Evolutionary conservation across 352 stramenopile species (phyloP).

Genomic region (Globisporangium nodosum): DNA sequence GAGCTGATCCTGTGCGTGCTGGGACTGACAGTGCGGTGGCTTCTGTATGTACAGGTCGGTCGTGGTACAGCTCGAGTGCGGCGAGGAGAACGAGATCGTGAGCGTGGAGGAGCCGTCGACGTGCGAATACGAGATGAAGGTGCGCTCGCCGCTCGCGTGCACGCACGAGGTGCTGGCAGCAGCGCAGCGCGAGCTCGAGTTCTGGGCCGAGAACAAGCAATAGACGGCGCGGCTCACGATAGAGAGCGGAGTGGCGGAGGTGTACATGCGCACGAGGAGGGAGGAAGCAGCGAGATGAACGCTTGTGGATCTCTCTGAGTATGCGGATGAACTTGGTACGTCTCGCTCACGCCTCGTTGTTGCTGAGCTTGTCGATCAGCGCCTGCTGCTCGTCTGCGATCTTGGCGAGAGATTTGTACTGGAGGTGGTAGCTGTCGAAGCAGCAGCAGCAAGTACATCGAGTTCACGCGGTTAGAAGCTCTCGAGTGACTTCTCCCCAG

Average conservation of each 20-base stretch:
- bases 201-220: slow-evolving; percentile 27
- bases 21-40: neutral
- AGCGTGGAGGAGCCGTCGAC: slow-evolving; percentile 91
- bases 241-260: neutral
- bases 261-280: neutral
- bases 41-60: slow-evolving; percentile 31
- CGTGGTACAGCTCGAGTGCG: slow-evolving; percentile 76
- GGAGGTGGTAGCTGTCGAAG: slow-evolving; percentile 56
- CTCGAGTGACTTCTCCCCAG: neutral
- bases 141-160: slow-evolving; percentile 62
- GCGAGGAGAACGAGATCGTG: slow-evolving; percentile 70
- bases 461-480: neutral
- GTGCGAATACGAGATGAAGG: slow-evolving; percentile 88
- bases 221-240: neutral
- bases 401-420: slow-evolving; percentile 71
- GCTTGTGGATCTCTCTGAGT: neutral
- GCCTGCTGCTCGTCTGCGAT: slow-evolving; percentile 77
- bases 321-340: neutral
- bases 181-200: slow-evolving; percentile 39
- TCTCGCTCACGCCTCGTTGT: slow-evolving; percentile 65
- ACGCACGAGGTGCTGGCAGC: slow-evolving; percentile 36
- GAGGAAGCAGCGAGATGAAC: neutral
- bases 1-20: neutral
- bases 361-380: slow-evolving; percentile 85
- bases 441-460: slow-evolving; percentile 3